Evolutionary conservation across 805 yeast genomes (phyloP), one percentile per base, ranked within the genome.

Genomic region (Scheffersomyces amazonensis): DNA sequence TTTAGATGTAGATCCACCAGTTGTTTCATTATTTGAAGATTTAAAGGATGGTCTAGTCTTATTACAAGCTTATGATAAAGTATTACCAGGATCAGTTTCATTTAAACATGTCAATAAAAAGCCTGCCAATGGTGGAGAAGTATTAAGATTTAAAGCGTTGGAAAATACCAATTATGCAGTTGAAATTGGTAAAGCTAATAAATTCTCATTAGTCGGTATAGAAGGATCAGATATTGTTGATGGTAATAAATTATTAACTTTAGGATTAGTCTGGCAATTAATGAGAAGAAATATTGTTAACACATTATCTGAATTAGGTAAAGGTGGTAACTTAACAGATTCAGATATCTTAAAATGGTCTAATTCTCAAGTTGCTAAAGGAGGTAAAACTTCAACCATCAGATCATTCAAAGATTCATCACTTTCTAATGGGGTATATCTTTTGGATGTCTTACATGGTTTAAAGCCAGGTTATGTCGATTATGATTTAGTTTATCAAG

Each of bases 91-190:
- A 11, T 77, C 87, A 3, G 96, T 91, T 28, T 80, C 87, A 49
- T 67, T 74, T 59, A 83, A 78, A 53, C 85, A 78, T 54, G 82
- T 91, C 35, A 93, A 93, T 68, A 84, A 90, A 64, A 82, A 78
- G 54, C 95, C 96, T n/a, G 61, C 75, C 1, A 71, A 72, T 34
- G 95, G 91, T 22, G 64, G 65, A 9, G 96, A 89, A 56, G 52
- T 93, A 48, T 78, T 88, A 31, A 80, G 97, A 49, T 93, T 93
- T 71, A 93, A 91, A 67, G 96, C 96, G 1, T 76, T 93, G 41
- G 99, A 93, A 65, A 93, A 93, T 63, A 88, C 96, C n/a, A 93
- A 93, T 64, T 93, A 93, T 57, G 96, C 95, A n/a, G 98, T 93
- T 30, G 96, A 87, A 50, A 76, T 95, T 36, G 99, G 99, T 52